phyloP scores from a whole-genome alignment of 2,329 filamentous ascomycete species.

The Ophiosphaerella narmari region DNA sequence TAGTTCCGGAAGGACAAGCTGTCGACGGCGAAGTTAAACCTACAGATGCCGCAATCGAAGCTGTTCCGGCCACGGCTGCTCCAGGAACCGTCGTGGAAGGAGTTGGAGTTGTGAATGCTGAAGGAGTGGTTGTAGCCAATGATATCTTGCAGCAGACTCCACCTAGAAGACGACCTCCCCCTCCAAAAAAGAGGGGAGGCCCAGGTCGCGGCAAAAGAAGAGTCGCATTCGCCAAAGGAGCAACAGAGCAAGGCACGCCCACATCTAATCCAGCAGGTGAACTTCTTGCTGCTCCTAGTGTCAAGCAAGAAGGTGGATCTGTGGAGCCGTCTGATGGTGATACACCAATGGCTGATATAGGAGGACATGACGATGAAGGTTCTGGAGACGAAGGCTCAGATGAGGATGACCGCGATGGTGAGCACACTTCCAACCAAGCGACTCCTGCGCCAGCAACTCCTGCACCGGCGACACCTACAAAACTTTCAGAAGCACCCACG shows the following conservation, averaged over 20 bases:
- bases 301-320: conserved; percentile 49
- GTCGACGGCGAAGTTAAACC: conserved; percentile 81
- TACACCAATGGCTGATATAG: conserved; percentile 51
- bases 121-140: conserved; percentile 62
- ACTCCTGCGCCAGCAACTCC: conserved; percentile 34
- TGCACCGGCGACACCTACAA: conserved; percentile 27
- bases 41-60: conserved; percentile 54
- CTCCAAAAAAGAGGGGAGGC: conserved; percentile 75
- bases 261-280: conserved; percentile 27
- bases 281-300: conserved; percentile 28
- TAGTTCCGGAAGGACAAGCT: conserved; percentile 76
- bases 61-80: conserved; percentile 54
- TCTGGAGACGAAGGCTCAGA: conserved; percentile 54
- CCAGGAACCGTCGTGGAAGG: conserved; percentile 65
- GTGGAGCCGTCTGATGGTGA: conserved; percentile 33
- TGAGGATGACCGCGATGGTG: conserved; percentile 54
- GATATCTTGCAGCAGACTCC: conserved; percentile 54
- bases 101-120: conserved; percentile 63
- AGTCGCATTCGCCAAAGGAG: conserved; percentile 62
- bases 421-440: conserved; percentile 53
- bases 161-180: conserved; percentile 68
- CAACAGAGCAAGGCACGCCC: conserved; percentile 35
- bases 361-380: conserved; percentile 50
- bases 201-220: conserved; percentile 81
- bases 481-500: conserved; percentile 15